These are phyloP conservation scores for Maudiozyma turicensis DNA, from an alignment of 805 yeast genomes.

Conservation along the genomic window DNA sequence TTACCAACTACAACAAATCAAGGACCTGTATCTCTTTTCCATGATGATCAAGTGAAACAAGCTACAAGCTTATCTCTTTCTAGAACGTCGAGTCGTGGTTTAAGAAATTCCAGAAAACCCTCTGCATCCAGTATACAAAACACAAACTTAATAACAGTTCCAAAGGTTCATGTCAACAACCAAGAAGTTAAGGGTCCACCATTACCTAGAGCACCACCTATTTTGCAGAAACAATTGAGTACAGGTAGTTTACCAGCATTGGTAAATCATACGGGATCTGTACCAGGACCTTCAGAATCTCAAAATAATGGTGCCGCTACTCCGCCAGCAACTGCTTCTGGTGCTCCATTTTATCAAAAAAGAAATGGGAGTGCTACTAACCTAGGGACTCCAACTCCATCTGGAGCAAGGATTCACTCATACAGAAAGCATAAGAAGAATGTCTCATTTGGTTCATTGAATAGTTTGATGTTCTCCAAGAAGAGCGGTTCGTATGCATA, in stretches of 20 bases:
- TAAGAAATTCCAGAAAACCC: slow-evolving; percentile 1
- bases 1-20: not conserved
- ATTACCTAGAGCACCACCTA: slow-evolving; percentile 1
- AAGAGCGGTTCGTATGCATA: slow-evolving; percentile 17
- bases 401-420: slow-evolving; percentile 18
- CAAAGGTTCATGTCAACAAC: slow-evolving; percentile 3
- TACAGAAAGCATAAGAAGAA: slow-evolving; percentile 27
- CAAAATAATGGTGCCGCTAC: not conserved
- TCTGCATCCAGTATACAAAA: slow-evolving; percentile 1
- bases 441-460: slow-evolving; percentile 28
- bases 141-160: not conserved
- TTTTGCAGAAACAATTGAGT: slow-evolving; percentile 9
- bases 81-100: slow-evolving; percentile 13
- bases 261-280: not conserved
- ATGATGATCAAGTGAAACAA: slow-evolving; percentile 8
- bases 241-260: slow-evolving; percentile 11
- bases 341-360: slow-evolving; percentile 13
- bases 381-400: slow-evolving; percentile 5
- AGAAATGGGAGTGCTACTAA: slow-evolving; percentile 20
- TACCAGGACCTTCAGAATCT: not conserved
- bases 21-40: slow-evolving; percentile 11
- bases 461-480: slow-evolving; percentile 28
- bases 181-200: slow-evolving; percentile 4
- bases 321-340: not conserved
- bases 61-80: slow-evolving; percentile 7